phyloP scores from a whole-genome alignment of 1,139 yeast species.

The Groenewaldozyma auringiensis region DNA sequence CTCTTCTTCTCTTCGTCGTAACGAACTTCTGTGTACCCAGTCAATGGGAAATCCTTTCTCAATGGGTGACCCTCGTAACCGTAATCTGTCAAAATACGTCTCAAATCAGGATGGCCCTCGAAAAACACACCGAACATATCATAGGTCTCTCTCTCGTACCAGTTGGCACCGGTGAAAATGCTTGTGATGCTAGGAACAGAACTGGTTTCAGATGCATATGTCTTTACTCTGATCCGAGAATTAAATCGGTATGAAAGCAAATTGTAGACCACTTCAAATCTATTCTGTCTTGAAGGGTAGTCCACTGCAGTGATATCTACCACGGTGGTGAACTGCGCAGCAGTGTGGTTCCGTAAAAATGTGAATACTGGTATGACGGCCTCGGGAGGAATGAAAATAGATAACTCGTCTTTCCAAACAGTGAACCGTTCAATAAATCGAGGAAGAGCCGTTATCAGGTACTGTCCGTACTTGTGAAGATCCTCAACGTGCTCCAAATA shows the following conservation, averaged over 20 bases:
- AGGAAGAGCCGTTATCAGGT: conserved; percentile 71
- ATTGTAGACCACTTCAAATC: conserved; percentile 85
- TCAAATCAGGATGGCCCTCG: conserved; percentile 82
- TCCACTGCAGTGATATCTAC: conserved; percentile 85
- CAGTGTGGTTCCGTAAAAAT: conserved; percentile 69
- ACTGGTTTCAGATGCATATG: conserved; percentile 76
- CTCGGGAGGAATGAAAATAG: conserved; percentile 66
- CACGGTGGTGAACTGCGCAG: conserved; percentile 71
- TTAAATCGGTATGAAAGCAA: conserved; percentile 74
- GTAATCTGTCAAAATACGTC: conserved; percentile 87
- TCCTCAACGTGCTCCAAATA: conserved; percentile 63
- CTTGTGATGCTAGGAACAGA: conserved; percentile 74
- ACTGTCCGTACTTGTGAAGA: conserved; percentile 75
- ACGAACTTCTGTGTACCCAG: conserved; percentile 84
- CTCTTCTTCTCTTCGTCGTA: conserved; percentile 89
- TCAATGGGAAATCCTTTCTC: conserved; percentile 88
- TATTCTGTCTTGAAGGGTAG: conserved; percentile 73
- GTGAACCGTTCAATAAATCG: conserved; percentile 76
- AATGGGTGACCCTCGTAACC: conserved; percentile 91
- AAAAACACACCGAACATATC: conserved; percentile 82
- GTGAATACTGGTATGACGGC: conserved; percentile 64
- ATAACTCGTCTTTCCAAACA: conserved; percentile 87
- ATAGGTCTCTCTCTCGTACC: conserved; percentile 87
- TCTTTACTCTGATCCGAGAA: conserved; percentile 82
- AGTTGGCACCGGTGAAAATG: conserved; percentile 71